These are phyloP conservation scores for Chaetomiaceae sp. DNA, from an alignment of 2,329 filamentous ascomycete species.

Conservation along the genomic window DNA sequence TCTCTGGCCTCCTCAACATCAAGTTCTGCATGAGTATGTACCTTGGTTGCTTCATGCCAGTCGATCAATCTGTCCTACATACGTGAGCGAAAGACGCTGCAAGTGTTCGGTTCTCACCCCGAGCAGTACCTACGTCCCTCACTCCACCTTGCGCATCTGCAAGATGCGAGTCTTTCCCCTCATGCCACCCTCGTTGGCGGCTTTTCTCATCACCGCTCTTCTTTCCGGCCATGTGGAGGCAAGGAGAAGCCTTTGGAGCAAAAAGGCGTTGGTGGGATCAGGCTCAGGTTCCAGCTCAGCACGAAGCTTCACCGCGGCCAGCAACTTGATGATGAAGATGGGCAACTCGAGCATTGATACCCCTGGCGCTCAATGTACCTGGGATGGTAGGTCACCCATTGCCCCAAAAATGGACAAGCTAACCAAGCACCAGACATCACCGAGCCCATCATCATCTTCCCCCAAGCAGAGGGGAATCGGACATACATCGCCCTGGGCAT, in stretches of 20 bases:
- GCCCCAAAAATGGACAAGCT: neutral
- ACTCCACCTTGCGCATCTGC: neutral
- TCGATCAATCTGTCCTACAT: neutral
- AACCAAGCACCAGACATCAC: constrained; percentile 14
- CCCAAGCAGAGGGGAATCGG: constrained; percentile 13
- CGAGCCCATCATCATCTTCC: constrained; percentile 18
- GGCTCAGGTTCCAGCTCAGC: neutral
- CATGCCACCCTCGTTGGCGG: constrained; percentile 9
- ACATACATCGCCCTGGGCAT: constrained; percentile 21
- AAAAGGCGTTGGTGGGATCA: neutral
- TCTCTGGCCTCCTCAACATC: neutral
- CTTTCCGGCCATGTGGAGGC: constrained; percentile 5
- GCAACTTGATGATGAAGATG: constrained; percentile 14
- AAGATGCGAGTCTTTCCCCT: constrained; percentile 6
- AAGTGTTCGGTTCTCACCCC: neutral
- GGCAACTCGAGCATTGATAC: constrained; percentile 14
- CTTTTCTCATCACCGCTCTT: constrained; percentile 1
- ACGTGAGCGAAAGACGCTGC: constrained; percentile 4
- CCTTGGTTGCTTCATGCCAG: neutral
- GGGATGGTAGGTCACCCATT: constrained; percentile 14
- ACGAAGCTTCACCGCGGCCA: neutral
- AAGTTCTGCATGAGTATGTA: neutral
- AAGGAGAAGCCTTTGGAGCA: neutral
- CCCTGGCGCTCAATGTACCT: constrained; percentile 11
- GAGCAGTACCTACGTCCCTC: neutral